These are phyloP conservation scores for Termitomyces sp. DNA, from an alignment of 1,284 basidiomycete species.

Conservation along the genomic window DNA sequence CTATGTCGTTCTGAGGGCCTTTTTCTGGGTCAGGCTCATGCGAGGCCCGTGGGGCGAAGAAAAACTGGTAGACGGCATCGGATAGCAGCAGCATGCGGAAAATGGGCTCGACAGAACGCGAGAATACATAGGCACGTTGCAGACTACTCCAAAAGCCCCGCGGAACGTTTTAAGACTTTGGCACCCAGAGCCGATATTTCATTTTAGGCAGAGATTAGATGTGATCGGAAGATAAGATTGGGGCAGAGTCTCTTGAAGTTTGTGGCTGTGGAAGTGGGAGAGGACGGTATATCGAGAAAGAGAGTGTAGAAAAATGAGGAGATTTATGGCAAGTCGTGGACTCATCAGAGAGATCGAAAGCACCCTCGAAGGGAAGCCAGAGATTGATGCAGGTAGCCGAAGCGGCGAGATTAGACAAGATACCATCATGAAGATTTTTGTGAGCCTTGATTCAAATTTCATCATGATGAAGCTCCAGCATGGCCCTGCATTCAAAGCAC, in stretches of 20 bases:
- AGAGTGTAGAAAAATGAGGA: background rate
- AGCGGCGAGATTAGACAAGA: background rate
- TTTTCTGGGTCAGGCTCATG: slow-evolving; percentile 15
- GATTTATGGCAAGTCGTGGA: too few species aligned
- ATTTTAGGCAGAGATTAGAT: background rate
- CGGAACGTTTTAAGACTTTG: background rate
- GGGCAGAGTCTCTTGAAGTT: too few species aligned
- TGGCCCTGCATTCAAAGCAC: too few species aligned
- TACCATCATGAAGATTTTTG: slow-evolving; percentile 1
- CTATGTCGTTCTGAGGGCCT: slow-evolving; percentile 3
- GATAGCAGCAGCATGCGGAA: slow-evolving; percentile 5
- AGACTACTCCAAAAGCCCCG: background rate
- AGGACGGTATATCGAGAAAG: background rate
- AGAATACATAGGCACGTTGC: background rate
- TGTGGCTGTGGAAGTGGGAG: background rate
- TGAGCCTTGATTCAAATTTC: too few species aligned
- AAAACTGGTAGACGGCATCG: slow-evolving; percentile 13
- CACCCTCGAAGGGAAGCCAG: too few species aligned
- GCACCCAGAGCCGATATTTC: background rate
- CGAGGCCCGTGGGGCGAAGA: slow-evolving; percentile 8
- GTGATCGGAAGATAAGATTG: background rate
- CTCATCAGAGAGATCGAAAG: too few species aligned
- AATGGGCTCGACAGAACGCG: background rate
- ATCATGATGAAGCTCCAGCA: too few species aligned
- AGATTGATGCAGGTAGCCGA: background rate